Conservation (phyloP, 306 rosid species). For the Castanospermum australe region DNA sequence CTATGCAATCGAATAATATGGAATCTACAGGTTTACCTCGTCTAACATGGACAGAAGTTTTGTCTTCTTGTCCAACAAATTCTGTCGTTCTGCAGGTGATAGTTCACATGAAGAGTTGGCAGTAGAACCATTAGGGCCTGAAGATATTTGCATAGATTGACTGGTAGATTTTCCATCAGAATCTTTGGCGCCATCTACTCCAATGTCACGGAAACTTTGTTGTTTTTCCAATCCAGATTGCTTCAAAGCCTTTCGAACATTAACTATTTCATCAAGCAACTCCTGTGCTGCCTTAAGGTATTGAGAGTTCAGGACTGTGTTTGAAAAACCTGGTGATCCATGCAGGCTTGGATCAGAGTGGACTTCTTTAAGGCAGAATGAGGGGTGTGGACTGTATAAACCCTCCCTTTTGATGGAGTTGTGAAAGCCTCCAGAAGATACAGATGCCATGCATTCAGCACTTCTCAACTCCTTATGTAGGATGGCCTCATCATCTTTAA, state of each 20-base stretch:
- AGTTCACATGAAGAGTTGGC: conserved; percentile 50
- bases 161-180: conserved; percentile 51
- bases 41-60: conserved; percentile 80
- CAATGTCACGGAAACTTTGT: conserved; percentile 38
- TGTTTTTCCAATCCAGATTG: conserved; percentile 54
- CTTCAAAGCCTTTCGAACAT: conserved; percentile 68
- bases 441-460: conserved; percentile 52
- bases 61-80: conserved; percentile 67
- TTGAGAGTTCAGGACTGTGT: conserved; percentile 40
- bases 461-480: conserved; percentile 39
- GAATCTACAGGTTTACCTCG: conserved; percentile 54
- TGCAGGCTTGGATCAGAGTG: conserved; percentile 33
- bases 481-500: conserved; percentile 45
- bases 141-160: conserved; percentile 45
- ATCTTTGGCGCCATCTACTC: conserved; percentile 55
- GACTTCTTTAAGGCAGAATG: conserved; percentile 39
- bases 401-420: conserved; percentile 49
- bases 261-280: conserved; percentile 84
- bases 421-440: conserved; percentile 40
- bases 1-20: neutral
- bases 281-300: conserved; percentile 77
- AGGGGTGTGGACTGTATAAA: conserved; percentile 43
- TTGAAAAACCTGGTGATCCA: conserved; percentile 36
- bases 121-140: conserved; percentile 46
- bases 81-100: conserved; percentile 67